Conservation (phyloP, 2,329 filamentous ascomycete species). For the Penicillium sp. region DNA sequence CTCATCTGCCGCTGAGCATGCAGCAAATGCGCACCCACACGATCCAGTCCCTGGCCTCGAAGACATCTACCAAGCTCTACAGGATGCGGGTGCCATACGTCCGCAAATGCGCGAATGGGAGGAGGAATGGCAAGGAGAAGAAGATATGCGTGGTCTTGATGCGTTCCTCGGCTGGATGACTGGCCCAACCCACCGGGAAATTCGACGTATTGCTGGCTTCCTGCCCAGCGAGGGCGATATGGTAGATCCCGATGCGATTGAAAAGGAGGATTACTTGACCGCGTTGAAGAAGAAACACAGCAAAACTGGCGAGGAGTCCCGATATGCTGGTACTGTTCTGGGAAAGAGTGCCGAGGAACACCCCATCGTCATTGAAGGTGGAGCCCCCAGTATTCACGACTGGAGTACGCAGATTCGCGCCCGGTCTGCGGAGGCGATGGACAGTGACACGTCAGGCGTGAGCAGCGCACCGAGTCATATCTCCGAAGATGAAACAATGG, state of each 20-base stretch:
- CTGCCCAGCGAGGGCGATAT: conserved; percentile 57
- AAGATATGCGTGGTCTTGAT: conserved; percentile 75
- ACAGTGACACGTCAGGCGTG: conserved; percentile 38
- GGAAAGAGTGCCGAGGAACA: conserved; percentile 71
- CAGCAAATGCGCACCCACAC: conserved; percentile 64
- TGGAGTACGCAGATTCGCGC: conserved; percentile 54
- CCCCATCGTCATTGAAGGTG: conserved; percentile 75
- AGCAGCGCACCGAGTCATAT: conserved; percentile 44
- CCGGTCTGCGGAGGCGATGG: conserved; percentile 29
- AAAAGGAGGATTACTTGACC: conserved; percentile 68
- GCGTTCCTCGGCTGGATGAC: conserved; percentile 77
- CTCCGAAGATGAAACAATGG: conserved; percentile 40
- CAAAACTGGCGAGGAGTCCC: conserved; percentile 81
- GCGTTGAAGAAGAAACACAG: conserved; percentile 89
- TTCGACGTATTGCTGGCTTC: conserved; percentile 75
- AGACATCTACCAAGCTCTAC: conserved; percentile 81
- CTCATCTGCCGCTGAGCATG: conserved; percentile 68
- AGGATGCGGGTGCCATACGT: conserved; percentile 72
- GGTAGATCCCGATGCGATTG: conserved; percentile 51
- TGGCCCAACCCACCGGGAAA: conserved; percentile 73
- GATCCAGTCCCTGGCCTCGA: conserved; percentile 64
- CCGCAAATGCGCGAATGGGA: conserved; percentile 67
- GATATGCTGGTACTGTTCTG: conserved; percentile 80
- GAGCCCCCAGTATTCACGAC: conserved; percentile 64
- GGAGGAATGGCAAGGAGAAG: conserved; percentile 67